Base-by-base conservation (phyloP, 176 grass and related monocot genomes). In the Oryza punctata region DNA sequence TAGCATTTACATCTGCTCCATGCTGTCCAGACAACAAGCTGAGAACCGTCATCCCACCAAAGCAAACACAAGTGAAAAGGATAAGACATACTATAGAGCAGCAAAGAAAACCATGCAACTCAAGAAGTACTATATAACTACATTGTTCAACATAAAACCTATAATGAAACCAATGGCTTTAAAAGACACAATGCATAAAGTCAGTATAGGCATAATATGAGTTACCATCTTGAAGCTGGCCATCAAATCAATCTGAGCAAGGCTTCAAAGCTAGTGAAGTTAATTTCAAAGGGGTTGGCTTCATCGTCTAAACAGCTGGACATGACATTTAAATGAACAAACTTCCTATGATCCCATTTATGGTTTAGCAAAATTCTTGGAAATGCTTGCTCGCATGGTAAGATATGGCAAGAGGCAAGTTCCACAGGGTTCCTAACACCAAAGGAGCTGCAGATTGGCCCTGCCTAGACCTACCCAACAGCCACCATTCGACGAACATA, bases 1-100 rank as follows among this genome's bases (percentile, higher is more conserved):
- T 88, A 26, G 82, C 89, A 91, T 98, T 98, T 64, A 95, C 87
- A 60, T 98, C 87, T 50, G 86, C 95, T 63, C 95, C 95, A n/a
- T 98, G 95, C 95, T 98, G 92, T 79, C 38, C 67, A 85, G 24
- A 79, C 44, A 30, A 71, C 73, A 91, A 79, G 63, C 59, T 40
- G 23, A 38, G 14, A 65, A 70, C 52, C 1, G 65, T 37, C 45
- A 84, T 52, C 28, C 21, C 65, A 70, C 61, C 14, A 49, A 65
- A 85, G 18, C 50, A 82, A 86, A 77, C 60, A 46, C 50, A 69
- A 66, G 70, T 21, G 33, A 11, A 7, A 84, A 69, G 19, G 9
- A 29, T n/a, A 9, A 3, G 19, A 27, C 57, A n/a, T 73, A 59
- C 6, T 50, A 3, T 26, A 30, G 16, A 38, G 8, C 32, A 59